Conservation (phyloP, 345 rosid genomes). For the Salix udensis region DNA sequence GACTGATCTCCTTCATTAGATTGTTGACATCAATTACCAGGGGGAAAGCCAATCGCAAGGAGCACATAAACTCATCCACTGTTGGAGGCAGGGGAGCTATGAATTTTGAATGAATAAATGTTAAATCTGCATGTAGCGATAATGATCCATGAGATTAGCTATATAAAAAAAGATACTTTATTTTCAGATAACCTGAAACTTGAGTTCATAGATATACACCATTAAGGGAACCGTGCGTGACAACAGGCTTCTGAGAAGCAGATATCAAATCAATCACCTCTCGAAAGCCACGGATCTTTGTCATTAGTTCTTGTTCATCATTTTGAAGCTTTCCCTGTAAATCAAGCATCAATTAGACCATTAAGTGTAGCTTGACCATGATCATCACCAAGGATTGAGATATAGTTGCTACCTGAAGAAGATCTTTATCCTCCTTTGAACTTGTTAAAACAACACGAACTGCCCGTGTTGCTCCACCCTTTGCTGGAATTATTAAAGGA, state of each 20-base stretch:
- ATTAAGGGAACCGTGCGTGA: conserved; percentile 72
- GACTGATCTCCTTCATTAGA: conserved; percentile 56
- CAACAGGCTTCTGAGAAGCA: conserved; percentile 75
- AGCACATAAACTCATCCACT: conserved; percentile 54
- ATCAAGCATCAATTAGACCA: conserved; percentile 20
- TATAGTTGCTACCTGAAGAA: conserved; percentile 49
- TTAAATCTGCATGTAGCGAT: conserved; percentile 53
- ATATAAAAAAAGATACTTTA: conserved; percentile 1
- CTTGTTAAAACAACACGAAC: conserved; percentile 67
- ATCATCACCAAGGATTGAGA: conserved; percentile 7
- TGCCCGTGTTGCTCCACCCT: conserved; percentile 61
- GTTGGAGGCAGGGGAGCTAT: conserved; percentile 66
- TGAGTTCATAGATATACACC: conserved; percentile 47
- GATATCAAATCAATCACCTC: conserved; percentile 90
- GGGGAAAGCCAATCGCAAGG: conserved; percentile 54
- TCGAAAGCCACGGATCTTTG: conserved; percentile 72
- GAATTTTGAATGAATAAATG: conserved; percentile 73
- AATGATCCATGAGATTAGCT: conserved; percentile 4
- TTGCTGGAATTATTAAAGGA: conserved; percentile 64
- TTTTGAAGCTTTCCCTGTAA: conserved; percentile 67
- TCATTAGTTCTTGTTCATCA: conserved; percentile 57
- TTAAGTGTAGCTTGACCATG: conserved; percentile 1
- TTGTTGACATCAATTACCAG: conserved; percentile 63
- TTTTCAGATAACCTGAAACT: conserved; percentile 5
- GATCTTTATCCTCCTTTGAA: conserved; percentile 69